A percentile compares a stretch with the other conserved stretches of the same genome.
Conservation (phyloP, 192 early-diverging fungal species). For the Backusella morwellensis region DNA sequence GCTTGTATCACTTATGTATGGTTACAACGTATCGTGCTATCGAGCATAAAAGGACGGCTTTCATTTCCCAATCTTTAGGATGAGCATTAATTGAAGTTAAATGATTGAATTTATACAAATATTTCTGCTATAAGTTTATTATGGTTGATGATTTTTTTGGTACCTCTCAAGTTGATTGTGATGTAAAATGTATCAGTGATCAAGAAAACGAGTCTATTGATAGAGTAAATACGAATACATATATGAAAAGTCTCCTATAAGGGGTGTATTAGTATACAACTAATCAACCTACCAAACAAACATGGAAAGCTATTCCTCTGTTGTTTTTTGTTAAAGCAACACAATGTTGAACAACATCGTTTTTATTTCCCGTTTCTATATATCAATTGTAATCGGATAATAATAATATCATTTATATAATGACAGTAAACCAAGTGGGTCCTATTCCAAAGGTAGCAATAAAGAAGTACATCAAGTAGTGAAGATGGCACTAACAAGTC, state of each 20-base stretch:
- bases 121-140: too few species aligned
- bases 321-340: neutral
- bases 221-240: too few species aligned
- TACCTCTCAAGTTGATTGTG: too few species aligned
- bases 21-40: too few species aligned
- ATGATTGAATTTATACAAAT: too few species aligned
- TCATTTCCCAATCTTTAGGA: too few species aligned
- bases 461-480: neutral
- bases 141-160: too few species aligned
- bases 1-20: neutral
- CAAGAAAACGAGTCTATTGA: too few species aligned
- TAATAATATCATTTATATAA: neutral
- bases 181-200: too few species aligned
- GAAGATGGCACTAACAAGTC: neutral
- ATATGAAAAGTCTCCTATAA: neutral
- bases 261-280: neutral
- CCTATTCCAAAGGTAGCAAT: neutral
- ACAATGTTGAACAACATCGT: neutral
- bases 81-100: too few species aligned
- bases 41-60: too few species aligned
- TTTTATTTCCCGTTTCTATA: neutral
- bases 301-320: neutral
- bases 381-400: neutral
- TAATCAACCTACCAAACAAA: neutral
- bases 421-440: neutral